Conservation (phyloP, 768 basidiomycete species). For the Dacryopinax primogenitus region DNA sequence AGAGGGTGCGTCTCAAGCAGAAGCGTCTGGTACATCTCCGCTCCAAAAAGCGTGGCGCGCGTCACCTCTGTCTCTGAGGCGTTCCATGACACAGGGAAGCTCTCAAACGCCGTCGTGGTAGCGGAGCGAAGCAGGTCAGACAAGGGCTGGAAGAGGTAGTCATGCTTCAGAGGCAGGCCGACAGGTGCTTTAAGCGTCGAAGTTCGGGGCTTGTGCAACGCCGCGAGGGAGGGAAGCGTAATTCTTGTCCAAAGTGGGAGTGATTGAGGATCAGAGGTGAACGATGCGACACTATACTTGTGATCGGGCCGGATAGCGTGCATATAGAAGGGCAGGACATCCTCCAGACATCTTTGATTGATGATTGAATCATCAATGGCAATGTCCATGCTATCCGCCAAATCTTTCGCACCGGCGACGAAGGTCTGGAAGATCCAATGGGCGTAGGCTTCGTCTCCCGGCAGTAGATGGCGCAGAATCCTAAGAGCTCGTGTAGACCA, state of each 20-base stretch:
- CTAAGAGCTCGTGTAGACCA: conserved; percentile 58
- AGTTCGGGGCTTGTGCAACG: conserved; percentile 43
- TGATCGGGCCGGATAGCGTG: conserved; percentile 34
- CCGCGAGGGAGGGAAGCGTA: conserved; percentile 22
- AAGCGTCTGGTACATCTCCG: conserved; percentile 37
- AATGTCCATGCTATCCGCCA: neutral
- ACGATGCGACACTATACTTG: conserved; percentile 40
- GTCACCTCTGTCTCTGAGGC: conserved; percentile 67
- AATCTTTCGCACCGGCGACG: neutral
- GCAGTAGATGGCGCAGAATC: conserved; percentile 43
- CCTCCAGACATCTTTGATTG: conserved; percentile 21
- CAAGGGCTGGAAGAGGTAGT: conserved; percentile 60
- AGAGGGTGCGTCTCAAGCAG: conserved; percentile 32
- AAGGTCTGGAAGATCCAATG: conserved; percentile 30
- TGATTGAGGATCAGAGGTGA: conserved; percentile 39
- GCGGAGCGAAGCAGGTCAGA: conserved; percentile 72
- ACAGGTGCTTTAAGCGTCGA: conserved; percentile 32
- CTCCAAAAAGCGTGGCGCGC: conserved; percentile 53
- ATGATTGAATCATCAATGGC: neutral
- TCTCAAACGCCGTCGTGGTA: conserved; percentile 53
- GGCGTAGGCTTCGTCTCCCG: conserved; percentile 62
- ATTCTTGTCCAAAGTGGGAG: conserved; percentile 27
- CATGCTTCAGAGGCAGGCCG: conserved; percentile 35
- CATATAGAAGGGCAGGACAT: conserved; percentile 49
- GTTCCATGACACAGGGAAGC: conserved; percentile 59